phyloP scores from a whole-genome alignment of 306 rosid species.

The Dryas octopetala region DNA sequence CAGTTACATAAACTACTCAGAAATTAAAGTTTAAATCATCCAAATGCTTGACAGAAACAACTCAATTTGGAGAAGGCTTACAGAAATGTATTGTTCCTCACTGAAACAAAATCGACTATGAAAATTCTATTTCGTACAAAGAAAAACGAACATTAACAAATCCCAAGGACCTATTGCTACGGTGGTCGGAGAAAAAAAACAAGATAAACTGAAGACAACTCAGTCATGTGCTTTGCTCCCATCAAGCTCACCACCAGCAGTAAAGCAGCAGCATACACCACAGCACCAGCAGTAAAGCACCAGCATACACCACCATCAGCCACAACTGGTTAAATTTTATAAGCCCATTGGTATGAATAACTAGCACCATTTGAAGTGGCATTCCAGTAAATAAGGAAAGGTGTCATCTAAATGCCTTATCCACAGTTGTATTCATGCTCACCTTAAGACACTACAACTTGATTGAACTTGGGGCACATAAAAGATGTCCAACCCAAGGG shows the following conservation, averaged over 20 bases:
- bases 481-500: not conserved
- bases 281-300: constrained; percentile 6
- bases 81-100: not conserved
- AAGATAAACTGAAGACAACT: not conserved
- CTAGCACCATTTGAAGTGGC: not conserved
- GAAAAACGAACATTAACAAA: not conserved
- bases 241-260: constrained; percentile 10
- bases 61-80: not conserved
- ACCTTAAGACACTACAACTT: not conserved
- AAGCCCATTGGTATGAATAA: not conserved
- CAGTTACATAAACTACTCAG: not conserved
- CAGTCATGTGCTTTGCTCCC: not conserved
- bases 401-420: not conserved
- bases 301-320: not conserved
- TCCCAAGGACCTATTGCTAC: not conserved
- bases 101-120: not conserved
- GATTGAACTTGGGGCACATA: not conserved
- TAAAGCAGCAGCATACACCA: not conserved
- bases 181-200: not conserved
- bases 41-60: not conserved
- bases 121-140: not conserved
- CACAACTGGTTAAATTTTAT: not conserved
- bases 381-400: not conserved
- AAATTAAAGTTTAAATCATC: not conserved
- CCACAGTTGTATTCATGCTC: not conserved